phyloP scores from a whole-genome alignment of 1,284 basidiomycete species.

The Melampsora americana region DNA sequence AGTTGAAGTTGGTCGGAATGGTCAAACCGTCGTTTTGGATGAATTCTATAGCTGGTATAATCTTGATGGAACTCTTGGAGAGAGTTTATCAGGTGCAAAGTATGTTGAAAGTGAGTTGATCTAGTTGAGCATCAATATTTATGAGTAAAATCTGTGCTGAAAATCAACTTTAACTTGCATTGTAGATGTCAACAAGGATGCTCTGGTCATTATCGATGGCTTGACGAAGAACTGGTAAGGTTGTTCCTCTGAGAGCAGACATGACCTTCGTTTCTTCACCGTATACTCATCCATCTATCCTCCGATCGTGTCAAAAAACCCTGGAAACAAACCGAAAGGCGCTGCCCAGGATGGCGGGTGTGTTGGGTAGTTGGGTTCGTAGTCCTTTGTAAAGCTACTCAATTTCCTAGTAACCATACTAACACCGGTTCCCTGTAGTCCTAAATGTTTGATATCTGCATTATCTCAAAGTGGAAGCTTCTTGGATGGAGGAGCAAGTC shows the following conservation, averaged over 20 bases:
- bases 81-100: constrained; percentile 73
- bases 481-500: constrained; percentile 50
- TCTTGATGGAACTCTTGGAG: constrained; percentile 80
- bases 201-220: constrained; percentile 81
- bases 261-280: too few species aligned
- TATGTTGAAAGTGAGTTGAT: constrained; percentile 69
- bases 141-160: constrained; percentile 25
- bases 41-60: constrained; percentile 57
- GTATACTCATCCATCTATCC: not conserved
- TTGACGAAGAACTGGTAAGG: constrained; percentile 72
- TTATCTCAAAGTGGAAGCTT: constrained; percentile 72
- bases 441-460: not conserved
- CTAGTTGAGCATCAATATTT: constrained; percentile 74
- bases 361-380: constrained; percentile 79
- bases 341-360: constrained; percentile 85
- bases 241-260: constrained; percentile 25
- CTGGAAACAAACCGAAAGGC: constrained; percentile 65
- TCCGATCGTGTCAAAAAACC: not conserved
- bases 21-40: constrained; percentile 77
- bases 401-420: not conserved
- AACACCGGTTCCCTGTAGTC: not conserved
- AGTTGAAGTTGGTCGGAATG: constrained; percentile 67
- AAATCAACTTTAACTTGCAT: constrained; percentile 44
- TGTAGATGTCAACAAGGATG: constrained; percentile 72
- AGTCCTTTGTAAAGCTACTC: constrained; percentile 10